Evolutionary conservation across 805 yeast species (phyloP).

Genomic region (Tetrapisispora namnaoensis): DNA sequence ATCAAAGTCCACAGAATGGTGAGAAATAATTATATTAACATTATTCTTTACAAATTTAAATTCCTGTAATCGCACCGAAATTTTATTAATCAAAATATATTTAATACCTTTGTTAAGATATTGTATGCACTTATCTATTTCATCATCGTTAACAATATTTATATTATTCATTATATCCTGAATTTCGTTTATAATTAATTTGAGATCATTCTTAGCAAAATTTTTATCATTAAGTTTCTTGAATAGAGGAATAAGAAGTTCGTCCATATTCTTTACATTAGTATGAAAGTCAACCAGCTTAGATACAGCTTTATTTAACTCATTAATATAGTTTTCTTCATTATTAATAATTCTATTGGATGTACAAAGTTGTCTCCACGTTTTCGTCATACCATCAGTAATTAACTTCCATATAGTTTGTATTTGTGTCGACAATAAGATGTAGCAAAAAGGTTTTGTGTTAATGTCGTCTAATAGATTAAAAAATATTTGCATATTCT

Average conservation of each 20-base stretch:
- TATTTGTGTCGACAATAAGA: constrained; percentile 33
- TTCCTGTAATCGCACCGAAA: background rate
- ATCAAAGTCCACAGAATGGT: background rate
- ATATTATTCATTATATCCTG: background rate
- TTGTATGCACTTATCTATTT: background rate
- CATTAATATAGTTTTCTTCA: background rate
- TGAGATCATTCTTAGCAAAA: background rate
- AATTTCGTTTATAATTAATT: background rate
- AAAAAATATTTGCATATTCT: constrained; percentile 38
- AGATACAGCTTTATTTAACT: background rate
- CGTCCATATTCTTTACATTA: background rate
- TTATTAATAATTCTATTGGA: background rate
- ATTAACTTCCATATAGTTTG: constrained; percentile 20
- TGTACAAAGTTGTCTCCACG: background rate
- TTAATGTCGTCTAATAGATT: constrained; percentile 25
- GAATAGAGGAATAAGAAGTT: background rate
- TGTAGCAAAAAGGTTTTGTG: constrained; percentile 33
- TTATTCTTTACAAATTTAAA: too few relatives aligned
- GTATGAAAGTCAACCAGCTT: background rate
- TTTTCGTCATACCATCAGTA: background rate
- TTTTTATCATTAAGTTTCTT: background rate
- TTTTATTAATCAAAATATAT: too few relatives aligned
- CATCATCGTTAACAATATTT: background rate
- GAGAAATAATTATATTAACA: background rate
- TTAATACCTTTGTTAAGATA: background rate